These are phyloP conservation scores for Lactarius trivialis DNA, from an alignment of 768 basidiomycete genomes.

Conservation along the genomic window DNA sequence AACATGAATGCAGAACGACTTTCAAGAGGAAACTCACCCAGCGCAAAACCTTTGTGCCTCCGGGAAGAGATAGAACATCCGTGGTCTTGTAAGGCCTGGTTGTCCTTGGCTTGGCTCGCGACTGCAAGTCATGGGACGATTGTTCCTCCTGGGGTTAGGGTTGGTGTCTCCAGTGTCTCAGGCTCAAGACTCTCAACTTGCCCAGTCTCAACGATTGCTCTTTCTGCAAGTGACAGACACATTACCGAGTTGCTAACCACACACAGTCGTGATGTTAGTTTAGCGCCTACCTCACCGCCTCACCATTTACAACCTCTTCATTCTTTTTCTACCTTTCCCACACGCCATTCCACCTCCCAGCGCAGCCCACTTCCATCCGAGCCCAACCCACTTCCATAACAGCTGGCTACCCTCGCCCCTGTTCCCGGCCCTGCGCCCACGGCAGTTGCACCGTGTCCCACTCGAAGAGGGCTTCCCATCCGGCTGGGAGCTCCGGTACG, in stretches of 20 bases:
- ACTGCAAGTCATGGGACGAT: too few species aligned
- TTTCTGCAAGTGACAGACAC: slow-evolving; percentile 8
- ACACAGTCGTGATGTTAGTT: neutral
- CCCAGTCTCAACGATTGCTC: too few species aligned
- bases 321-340: slow-evolving; percentile 14
- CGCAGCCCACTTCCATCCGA: slow-evolving; percentile 12
- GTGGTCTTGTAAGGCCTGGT: too few species aligned
- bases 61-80: too few species aligned
- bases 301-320: slow-evolving; percentile 14
- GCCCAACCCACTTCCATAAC: neutral
- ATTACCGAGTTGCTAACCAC: neutral
- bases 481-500: slow-evolving; percentile 80
- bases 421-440: slow-evolving; percentile 3
- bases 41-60: too few species aligned
- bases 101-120: too few species aligned
- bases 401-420: slow-evolving; percentile 3
- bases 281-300: slow-evolving; percentile 8
- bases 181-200: too few species aligned
- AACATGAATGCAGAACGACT: too few species aligned
- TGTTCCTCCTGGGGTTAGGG: too few species aligned
- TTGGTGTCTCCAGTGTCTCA: too few species aligned
- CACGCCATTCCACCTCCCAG: slow-evolving; percentile 22
- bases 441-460: slow-evolving; percentile 26
- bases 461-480: slow-evolving; percentile 61
- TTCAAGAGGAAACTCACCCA: too few species aligned